Base-by-base conservation (phyloP, 164 flowering plant genomes). In the Taxillus chinensis region DNA sequence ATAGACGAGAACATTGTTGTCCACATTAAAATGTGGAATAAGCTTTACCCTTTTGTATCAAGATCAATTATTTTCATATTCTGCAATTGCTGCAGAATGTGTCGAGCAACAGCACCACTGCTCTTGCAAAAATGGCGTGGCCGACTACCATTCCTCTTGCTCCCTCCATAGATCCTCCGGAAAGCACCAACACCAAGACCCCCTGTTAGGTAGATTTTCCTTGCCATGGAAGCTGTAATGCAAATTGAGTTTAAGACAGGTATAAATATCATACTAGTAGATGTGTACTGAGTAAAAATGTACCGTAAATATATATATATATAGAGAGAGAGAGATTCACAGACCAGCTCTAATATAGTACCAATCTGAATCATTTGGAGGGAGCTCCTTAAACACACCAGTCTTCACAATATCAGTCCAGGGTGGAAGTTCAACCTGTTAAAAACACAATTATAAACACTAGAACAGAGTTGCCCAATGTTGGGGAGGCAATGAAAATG, bases 321-420 rank as follows among this genome's bases (percentile, higher is more conserved):
- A 27, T 27, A 41, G 46, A 7, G 17, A 15, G 14, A 58, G 3
- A 52, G 8, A 51, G 41, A 16, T 53, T 12, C 2, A 27, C 74
- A 55, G 69, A 89, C 97, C 98, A 71, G 96, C 90, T 68, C 98
- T 82, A 48, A 89, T 68, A 52, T 76, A 87, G 71, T 89, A 92
- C 98, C 95, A 92, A 67, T 92, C 96, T 12, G 88, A 83, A 49
- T 92, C 98, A 77, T 91, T 81, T 0, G 96, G 98, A 37, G 98
- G 89, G 64, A 91, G 92, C 64, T 91, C 97, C 79, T 91, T 91
- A 55, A 79, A 77, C 4, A 59, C 69, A 3, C 75, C 95, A 12
- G 98, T 91, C 78, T 91, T 91, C 70, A 89, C 97, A 56, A 91
- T 83, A 62, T 86, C 98, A 16, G 90, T 83, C 96, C 95, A 92